A percentile compares a stretch with the other conserved stretches of the same genome.
phyloP scores from a whole-genome alignment of 345 rosid species.

The Arabis hirsuta region DNA sequence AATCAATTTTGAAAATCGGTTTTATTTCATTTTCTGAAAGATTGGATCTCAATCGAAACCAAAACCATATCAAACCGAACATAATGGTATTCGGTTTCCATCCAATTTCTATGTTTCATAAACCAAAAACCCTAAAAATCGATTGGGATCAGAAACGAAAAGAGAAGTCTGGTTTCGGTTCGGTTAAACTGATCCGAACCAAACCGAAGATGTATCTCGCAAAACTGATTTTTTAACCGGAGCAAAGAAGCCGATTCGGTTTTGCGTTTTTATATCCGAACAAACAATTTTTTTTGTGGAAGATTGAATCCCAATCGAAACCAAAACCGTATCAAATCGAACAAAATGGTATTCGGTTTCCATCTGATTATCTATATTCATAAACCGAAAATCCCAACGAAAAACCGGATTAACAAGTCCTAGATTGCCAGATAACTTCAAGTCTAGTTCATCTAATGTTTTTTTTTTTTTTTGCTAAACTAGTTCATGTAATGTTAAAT shows the following conservation, averaged over 20 bases:
- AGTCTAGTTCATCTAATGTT: background rate
- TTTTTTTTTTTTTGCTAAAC: too few species aligned
- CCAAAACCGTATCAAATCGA: background rate
- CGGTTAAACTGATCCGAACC: background rate
- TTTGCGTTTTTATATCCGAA: background rate
- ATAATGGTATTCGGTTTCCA: too few species aligned
- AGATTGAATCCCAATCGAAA: slow-evolving; percentile 20
- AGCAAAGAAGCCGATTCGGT: background rate
- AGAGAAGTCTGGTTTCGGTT: background rate
- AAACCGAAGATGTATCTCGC: slow-evolving; percentile 9
- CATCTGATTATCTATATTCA: background rate
- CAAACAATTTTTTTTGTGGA: too few species aligned
- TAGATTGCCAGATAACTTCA: background rate
- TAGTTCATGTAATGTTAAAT: slow-evolving; percentile 3
- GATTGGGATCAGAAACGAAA: background rate
- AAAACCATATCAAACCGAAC: too few species aligned
- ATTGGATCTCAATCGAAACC: background rate
- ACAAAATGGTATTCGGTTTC: background rate
- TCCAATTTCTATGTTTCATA: too few species aligned
- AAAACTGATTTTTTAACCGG: background rate
- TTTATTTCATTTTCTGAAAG: background rate
- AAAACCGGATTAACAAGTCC: slow-evolving; percentile 10
- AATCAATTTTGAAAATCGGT: too few species aligned
- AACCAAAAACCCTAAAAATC: too few species aligned
- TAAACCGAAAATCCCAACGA: background rate